These are phyloP conservation scores for Penicillium cataractarum DNA, from an alignment of 495 filamentous ascomycete genomes.

Conservation along the genomic window DNA sequence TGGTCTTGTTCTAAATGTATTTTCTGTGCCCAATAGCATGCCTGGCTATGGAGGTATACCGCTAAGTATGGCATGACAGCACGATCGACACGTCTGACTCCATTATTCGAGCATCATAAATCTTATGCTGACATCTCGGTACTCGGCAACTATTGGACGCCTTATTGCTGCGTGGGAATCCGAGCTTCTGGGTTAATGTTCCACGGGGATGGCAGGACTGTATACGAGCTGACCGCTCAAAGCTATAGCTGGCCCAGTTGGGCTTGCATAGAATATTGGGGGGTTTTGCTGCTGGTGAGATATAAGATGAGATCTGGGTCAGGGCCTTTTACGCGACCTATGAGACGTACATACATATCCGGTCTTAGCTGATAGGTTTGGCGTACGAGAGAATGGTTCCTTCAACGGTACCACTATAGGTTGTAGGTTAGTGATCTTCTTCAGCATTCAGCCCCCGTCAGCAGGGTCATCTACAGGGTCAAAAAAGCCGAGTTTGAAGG, in stretches of 20 bases:
- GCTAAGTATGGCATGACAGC: background rate
- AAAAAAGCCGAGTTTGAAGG: background rate
- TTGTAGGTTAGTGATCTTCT: background rate
- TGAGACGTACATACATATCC: background rate
- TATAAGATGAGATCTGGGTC: conserved; percentile 3
- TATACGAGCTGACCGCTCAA: background rate
- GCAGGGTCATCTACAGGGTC: background rate
- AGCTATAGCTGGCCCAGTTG: background rate
- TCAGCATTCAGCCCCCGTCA: background rate
- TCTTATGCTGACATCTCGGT: conserved; percentile 7
- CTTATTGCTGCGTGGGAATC: background rate
- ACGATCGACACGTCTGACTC: conserved; percentile 2
- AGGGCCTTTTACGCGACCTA: conserved; percentile 1
- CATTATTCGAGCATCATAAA: background rate
- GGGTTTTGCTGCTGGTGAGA: background rate
- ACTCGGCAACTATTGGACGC: conserved; percentile 3
- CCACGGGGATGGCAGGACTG: background rate
- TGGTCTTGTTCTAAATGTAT: conserved; percentile 15
- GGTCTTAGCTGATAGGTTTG: background rate
- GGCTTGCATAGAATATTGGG: background rate
- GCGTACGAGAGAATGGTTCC: background rate
- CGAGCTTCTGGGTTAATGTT: background rate
- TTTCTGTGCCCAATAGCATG: background rate
- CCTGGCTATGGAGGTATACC: background rate
- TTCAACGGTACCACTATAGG: background rate